Conservation (phyloP, 129 eudicot species). For the Solidago caesia region DNA sequence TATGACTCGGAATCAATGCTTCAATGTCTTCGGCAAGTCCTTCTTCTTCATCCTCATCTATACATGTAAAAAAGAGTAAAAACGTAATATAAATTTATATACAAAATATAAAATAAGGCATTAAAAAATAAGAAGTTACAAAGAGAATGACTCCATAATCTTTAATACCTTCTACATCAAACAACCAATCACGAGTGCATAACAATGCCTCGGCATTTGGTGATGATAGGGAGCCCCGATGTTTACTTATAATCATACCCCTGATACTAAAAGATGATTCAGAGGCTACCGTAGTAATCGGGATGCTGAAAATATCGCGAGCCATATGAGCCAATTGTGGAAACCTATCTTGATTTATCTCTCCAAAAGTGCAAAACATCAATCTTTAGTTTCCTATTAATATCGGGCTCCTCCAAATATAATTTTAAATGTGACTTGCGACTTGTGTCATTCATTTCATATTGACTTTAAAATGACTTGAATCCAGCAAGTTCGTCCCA, state of each 20-base stretch:
- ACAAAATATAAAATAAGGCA: too few relatives aligned
- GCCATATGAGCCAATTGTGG: not conserved
- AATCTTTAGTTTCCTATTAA: not conserved
- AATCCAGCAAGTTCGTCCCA: not conserved
- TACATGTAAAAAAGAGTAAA: too few relatives aligned
- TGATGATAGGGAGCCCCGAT: not conserved
- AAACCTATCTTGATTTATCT: not conserved
- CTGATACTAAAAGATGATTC: not conserved
- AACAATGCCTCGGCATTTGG: not conserved
- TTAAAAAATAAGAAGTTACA: not conserved
- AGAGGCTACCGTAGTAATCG: not conserved
- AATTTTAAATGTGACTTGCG: not conserved
- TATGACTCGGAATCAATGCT: too few relatives aligned
- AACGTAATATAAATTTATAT: not conserved
- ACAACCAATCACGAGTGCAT: not conserved
- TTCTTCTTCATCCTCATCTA: not conserved
- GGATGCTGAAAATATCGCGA: not conserved
- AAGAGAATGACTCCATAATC: not conserved
- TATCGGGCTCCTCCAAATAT: not conserved
- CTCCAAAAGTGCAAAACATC: too few relatives aligned
- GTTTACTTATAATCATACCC: not conserved
- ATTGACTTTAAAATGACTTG: not conserved
- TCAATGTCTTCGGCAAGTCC: not conserved
- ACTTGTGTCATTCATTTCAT: not conserved
- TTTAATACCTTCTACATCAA: not conserved